Percentiles rank a stretch among this genome's conserved stretches.
Conservation (phyloP, 371 early-diverging fungal species). For the Zopfochytrium polystomum region DNA sequence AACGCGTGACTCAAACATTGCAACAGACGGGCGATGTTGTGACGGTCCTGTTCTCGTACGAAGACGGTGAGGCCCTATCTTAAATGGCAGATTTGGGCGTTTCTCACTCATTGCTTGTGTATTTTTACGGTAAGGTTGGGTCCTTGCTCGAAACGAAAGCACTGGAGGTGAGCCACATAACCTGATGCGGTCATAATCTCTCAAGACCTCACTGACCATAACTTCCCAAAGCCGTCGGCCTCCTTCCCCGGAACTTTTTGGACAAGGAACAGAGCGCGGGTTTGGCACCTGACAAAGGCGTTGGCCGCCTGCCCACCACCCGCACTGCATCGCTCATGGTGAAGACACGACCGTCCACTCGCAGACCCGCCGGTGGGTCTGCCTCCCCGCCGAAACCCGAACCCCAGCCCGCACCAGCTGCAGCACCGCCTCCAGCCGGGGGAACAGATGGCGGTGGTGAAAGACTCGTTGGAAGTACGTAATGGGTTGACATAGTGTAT, state of each 20-base stretch:
- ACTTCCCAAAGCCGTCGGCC: constrained; percentile 14
- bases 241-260: constrained; percentile 8
- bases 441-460: background rate
- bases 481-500: background rate
- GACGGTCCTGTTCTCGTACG: constrained; percentile 2
- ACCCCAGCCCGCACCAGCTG: background rate
- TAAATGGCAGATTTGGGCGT: background rate
- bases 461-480: constrained; percentile 8
- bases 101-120: background rate
- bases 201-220: too few species aligned
- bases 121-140: constrained; percentile 5
- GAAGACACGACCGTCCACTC: background rate
- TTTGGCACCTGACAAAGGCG: background rate
- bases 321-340: constrained; percentile 3
- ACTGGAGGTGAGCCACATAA: background rate
- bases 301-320: background rate
- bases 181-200: too few species aligned
- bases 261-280: background rate
- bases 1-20: background rate
- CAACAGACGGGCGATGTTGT: background rate
- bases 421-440: background rate
- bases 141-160: constrained; percentile 1
- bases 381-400: background rate
- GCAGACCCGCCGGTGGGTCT: background rate
- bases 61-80: constrained; percentile 2